Evolutionary conservation across 805 yeast species (phyloP).

Genomic region (Candida quercuum): DNA sequence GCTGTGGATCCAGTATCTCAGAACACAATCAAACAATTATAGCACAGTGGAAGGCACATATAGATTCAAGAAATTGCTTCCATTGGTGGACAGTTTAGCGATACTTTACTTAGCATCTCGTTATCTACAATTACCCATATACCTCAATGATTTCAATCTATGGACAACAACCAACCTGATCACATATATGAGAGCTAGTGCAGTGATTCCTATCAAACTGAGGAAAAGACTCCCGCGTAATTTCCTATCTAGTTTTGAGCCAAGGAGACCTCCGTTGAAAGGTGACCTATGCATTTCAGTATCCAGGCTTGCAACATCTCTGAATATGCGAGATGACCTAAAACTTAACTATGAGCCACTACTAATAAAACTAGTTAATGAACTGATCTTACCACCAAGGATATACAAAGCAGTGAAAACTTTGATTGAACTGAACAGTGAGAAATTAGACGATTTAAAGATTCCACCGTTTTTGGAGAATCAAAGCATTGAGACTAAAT

Average conservation of each 20-base stretch:
- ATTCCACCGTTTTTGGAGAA: too few species aligned
- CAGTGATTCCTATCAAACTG: constrained; percentile 34
- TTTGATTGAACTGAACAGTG: constrained; percentile 16
- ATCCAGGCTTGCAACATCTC: constrained; percentile 6
- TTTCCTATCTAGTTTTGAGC: constrained; percentile 33
- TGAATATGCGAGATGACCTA: constrained; percentile 1
- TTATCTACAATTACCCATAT: constrained; percentile 44
- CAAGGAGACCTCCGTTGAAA: constrained; percentile 32
- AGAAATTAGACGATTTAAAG: too few species aligned
- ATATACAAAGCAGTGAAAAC: constrained; percentile 33
- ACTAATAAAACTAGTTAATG: constrained; percentile 35
- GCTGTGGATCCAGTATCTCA: constrained; percentile 29
- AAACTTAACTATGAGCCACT: constrained; percentile 31
- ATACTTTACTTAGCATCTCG: constrained; percentile 48
- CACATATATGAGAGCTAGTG: constrained; percentile 41
- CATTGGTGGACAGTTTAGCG: constrained; percentile 19
- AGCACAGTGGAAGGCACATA: constrained; percentile 2
- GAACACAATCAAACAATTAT: not conserved
- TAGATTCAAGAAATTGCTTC: constrained; percentile 7
- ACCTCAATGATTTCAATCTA: constrained; percentile 40
- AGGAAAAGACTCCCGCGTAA: constrained; percentile 33
- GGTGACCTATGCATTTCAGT: constrained; percentile 32
- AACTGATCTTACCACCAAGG: constrained; percentile 45
- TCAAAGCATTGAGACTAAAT: too few species aligned
- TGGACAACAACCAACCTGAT: constrained; percentile 38